Base-by-base conservation (phyloP, 768 basidiomycete genomes). In the Chalciporus sphaerocephalus region DNA sequence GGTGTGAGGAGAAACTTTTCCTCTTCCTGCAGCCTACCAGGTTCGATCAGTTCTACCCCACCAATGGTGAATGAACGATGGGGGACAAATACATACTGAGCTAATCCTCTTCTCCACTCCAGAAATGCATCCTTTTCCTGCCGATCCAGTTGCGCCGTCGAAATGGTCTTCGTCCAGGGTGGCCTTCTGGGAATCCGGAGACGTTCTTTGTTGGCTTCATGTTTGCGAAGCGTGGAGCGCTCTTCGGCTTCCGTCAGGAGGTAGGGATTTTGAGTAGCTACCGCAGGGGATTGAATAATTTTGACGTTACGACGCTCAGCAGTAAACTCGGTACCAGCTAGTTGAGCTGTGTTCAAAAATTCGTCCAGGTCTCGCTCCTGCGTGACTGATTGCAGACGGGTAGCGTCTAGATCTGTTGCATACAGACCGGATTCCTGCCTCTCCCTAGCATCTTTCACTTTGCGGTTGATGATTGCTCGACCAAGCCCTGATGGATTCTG, bases 341-440 rank as follows among this genome's bases (percentile, higher is more conserved):
- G 72, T 57, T 92, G 88, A 9, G 96, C 96, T 11, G 91, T 96
- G 60, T 81, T 94, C 44, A 99, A 68, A 64, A 99, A 99, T 67
- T 94, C 95, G 54, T 97, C 93, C 16, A 99, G 73, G 71, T 97
- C 93, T 44, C 82, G 74, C 69, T 99, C 95, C 68, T 98, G 94
- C 0, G 96, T 99, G 17, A 99, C 83, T 0, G 95, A 97, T 61
- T 85, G 81, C 28, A 99, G 75, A 25, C 83, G 82, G 42, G 74
- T 75, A 10, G 75, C 64, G 45, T 88, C 85, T 16, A 82, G 40
- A 56, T 95, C 92, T 2, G 87, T 83, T 5, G 80, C 78, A 65
- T 87, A 92, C 90, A 91, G 69, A 42, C 81, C 80, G 15, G 87
- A 66, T 58, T 68, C 60, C 18, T 67, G 62, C 40, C 54, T 62